phyloP scores from a whole-genome alignment of 495 filamentous ascomycete genomes.

The Aspergillus baeticus region DNA sequence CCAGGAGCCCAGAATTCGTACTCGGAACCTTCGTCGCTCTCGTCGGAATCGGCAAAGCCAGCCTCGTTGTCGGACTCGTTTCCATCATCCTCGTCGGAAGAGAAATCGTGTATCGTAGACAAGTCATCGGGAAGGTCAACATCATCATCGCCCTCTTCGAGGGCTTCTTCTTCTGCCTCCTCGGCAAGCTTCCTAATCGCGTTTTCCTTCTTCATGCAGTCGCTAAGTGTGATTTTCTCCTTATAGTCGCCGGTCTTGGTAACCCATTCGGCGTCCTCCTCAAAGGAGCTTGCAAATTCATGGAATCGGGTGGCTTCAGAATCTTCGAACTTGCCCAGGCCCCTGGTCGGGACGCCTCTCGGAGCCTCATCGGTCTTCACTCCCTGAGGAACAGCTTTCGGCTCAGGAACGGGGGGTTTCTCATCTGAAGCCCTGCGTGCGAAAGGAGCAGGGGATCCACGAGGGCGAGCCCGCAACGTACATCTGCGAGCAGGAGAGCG shows the following conservation, averaged over 20 bases:
- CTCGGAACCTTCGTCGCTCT: conserved; percentile 72
- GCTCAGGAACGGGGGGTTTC: conserved; percentile 7
- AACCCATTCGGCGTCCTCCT: conserved; percentile 85
- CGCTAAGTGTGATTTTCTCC: conserved; percentile 77
- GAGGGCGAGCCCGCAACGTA: conserved; percentile 38
- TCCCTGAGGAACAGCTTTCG: conserved; percentile 8
- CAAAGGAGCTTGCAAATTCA: conserved; percentile 83
- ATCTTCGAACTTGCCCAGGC: conserved; percentile 56
- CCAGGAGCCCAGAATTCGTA: conserved; percentile 76
- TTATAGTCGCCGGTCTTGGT: conserved; percentile 60
- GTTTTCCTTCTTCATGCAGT: conserved; percentile 87
- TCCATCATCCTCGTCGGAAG: conserved; percentile 56
- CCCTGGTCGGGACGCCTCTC: conserved; percentile 37
- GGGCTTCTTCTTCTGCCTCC: conserved; percentile 85
- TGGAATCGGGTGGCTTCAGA: conserved; percentile 80
- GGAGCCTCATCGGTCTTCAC: conserved; percentile 10
- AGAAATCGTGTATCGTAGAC: conserved; percentile 64
- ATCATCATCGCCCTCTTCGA: conserved; percentile 65
- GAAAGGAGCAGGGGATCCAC: conserved; percentile 47
- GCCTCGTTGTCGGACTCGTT: conserved; percentile 96
- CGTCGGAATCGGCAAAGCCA: conserved; percentile 88
- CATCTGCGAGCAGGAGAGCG: conserved; percentile 29
- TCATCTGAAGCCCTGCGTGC: conserved; percentile 47
- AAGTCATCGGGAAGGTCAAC: conserved; percentile 57
- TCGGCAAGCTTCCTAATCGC: conserved; percentile 82